phyloP scores from a whole-genome alignment of 2,329 filamentous ascomycete species.

The Exutisphaerella laricina region DNA sequence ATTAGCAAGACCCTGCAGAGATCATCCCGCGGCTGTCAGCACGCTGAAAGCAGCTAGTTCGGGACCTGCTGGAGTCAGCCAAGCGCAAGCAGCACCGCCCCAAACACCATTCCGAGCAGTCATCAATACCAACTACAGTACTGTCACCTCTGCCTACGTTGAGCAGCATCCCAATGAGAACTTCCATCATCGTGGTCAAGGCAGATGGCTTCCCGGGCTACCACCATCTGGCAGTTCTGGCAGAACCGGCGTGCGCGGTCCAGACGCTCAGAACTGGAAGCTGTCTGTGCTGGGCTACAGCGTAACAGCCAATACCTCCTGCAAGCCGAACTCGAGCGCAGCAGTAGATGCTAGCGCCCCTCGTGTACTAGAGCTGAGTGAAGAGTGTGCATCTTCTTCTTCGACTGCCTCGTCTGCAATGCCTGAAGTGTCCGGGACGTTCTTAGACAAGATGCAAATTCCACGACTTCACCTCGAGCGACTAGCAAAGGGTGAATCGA shows the following conservation, averaged over 20 bases:
- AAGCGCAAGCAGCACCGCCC: too few relatives aligned
- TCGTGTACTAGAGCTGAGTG: too few relatives aligned
- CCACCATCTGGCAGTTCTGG: constrained; percentile 24
- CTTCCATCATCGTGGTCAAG: constrained; percentile 26
- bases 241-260: constrained; percentile 30
- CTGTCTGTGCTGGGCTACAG: constrained; percentile 1
- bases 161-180: constrained; percentile 24
- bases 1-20: too few relatives aligned
- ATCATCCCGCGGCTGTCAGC: too few relatives aligned
- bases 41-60: too few relatives aligned
- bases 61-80: too few relatives aligned
- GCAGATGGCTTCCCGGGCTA: constrained; percentile 24
- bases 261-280: constrained; percentile 13
- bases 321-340: too few relatives aligned
- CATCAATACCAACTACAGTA: too few relatives aligned
- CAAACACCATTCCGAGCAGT: too few relatives aligned
- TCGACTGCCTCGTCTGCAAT: background rate
- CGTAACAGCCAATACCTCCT: background rate
- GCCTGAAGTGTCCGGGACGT: background rate
- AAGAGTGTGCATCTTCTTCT: background rate
- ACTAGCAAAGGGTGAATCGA: background rate
- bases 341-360: too few relatives aligned
- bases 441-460: background rate
- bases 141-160: constrained; percentile 23
- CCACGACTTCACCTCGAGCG: background rate